A percentile compares a stretch with the other conserved stretches of the same genome.
phyloP scores from a whole-genome alignment of 805 yeast species.

The Teunomyces tritomae region DNA sequence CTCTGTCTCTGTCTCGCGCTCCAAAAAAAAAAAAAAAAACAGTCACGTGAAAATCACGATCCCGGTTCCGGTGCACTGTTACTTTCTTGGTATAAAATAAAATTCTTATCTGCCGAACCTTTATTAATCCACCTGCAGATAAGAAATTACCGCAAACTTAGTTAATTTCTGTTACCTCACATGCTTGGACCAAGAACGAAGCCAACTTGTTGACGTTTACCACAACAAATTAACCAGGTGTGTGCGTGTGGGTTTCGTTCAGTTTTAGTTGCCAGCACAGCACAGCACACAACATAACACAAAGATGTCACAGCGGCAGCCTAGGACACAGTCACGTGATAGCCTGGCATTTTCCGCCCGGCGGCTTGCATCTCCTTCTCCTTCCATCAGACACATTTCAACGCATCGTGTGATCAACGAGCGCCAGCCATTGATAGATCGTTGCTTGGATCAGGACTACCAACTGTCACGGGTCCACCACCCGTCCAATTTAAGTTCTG shows the following conservation, averaged over 20 bases:
- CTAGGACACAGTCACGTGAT: conserved; percentile 1
- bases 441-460: background rate
- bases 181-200: too few relatives aligned
- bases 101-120: background rate
- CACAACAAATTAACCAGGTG: too few relatives aligned
- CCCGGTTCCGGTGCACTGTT: too few relatives aligned
- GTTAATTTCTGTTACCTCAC: too few relatives aligned
- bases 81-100: too few relatives aligned
- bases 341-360: background rate
- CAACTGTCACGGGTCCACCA: background rate
- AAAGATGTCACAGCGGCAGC: background rate
- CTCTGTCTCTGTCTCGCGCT: too few relatives aligned
- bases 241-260: too few relatives aligned
- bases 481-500: background rate
- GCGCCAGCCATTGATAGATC: conserved; percentile 12
- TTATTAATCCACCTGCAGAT: conserved; percentile 1
- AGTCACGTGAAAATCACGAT: conserved; percentile 1
- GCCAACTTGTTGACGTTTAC: too few relatives aligned
- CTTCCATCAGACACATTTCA: conserved; percentile 18
- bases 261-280: too few relatives aligned
- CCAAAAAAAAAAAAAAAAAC: too few relatives aligned
- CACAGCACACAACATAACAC: too few relatives aligned
- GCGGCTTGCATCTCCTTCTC: conserved; percentile 9
- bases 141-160: background rate
- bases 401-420: conserved; percentile 16